Evolutionary conservation across 192 early-diverging fungal genomes (phyloP).

Genomic region (Gonapodya sp.): DNA sequence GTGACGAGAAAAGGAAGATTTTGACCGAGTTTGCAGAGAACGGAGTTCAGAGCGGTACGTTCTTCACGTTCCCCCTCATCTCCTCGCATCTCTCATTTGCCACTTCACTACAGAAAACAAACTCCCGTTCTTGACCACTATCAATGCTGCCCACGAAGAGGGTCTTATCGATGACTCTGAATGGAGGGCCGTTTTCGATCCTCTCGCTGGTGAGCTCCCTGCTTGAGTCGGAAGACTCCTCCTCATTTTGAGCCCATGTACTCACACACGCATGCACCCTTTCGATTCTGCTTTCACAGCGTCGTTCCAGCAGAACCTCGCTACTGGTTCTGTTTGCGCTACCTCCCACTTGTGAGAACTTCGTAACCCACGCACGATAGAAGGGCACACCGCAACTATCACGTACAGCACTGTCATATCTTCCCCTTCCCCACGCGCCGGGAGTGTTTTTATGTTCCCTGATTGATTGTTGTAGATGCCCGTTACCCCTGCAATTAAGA

Average conservation of each 20-base stretch:
- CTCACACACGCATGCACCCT: not conserved
- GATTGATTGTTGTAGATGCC: no score
- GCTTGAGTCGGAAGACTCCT: not conserved
- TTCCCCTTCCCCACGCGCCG: not conserved
- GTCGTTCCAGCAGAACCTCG: not conserved
- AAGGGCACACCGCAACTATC: not conserved
- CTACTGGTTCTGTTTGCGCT: not conserved
- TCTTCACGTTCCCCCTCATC: not conserved
- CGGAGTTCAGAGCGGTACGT: not conserved
- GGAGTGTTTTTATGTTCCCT: no score
- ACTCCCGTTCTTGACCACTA: not conserved
- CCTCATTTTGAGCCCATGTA: not conserved
- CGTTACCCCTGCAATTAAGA: no score
- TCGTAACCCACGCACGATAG: no score
- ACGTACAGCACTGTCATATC: not conserved
- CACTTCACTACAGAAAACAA: constrained; percentile 1
- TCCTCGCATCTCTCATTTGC: no score
- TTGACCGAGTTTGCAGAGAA: not conserved
- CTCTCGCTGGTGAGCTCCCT: not conserved
- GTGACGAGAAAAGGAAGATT: not conserved
- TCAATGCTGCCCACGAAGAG: not conserved
- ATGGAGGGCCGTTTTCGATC: not conserved
- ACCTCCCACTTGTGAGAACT: not conserved
- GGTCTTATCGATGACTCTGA: not conserved
- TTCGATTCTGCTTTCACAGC: not conserved